Base-by-base conservation (phyloP, 352 stramenopile genomes). In the Thalassiosira sp. region DNA sequence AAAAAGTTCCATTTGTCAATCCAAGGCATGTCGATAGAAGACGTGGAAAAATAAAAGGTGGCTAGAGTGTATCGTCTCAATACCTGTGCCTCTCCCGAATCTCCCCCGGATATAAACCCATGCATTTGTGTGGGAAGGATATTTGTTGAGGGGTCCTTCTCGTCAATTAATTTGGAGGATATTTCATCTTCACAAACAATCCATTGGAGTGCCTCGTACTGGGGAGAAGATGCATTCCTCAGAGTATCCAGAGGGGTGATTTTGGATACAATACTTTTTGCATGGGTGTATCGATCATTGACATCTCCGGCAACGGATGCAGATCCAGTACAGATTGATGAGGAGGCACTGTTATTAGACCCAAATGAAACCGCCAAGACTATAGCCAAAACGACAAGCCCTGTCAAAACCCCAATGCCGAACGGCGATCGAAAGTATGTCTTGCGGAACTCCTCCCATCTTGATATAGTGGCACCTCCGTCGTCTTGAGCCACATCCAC, bases 121-220 rank as follows among this genome's bases (percentile, higher is more conserved):
- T 60, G 18, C 1, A 20, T 27, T 51, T 71, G 46, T 6, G 52
- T 71, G 2, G 61, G 31, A 22, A 71, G 24, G 10, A 43, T 18
- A 3, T 15, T 24, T 5, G 28, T 33, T 31, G 6, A 31, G 2
- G 18, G 28, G 15, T 69, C 28, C 49, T 25, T 51, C n/a, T 54
- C 16, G 3, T 42, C 35, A 10, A 71, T 43, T 10, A 71, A 13
- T 1, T 61, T 59, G 33, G 31, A n/a, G 0, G 61, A 71, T 24
- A 71, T 54, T 18, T 18, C 10, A 61, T 71, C 61, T 11, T 42
- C 11, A 18, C 61, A 71, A 0, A 71, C 61, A 18, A 71, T 61
- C 61, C 61, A 71, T 28, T 49, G 18, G 1, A 71, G n/a, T 42
- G 61, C 61, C 37, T 61, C 61, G 3, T 35, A 20, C 24, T 69